phyloP scores from a whole-genome alignment of 2,329 filamentous ascomycete genomes.

The Diplodia corticola region DNA sequence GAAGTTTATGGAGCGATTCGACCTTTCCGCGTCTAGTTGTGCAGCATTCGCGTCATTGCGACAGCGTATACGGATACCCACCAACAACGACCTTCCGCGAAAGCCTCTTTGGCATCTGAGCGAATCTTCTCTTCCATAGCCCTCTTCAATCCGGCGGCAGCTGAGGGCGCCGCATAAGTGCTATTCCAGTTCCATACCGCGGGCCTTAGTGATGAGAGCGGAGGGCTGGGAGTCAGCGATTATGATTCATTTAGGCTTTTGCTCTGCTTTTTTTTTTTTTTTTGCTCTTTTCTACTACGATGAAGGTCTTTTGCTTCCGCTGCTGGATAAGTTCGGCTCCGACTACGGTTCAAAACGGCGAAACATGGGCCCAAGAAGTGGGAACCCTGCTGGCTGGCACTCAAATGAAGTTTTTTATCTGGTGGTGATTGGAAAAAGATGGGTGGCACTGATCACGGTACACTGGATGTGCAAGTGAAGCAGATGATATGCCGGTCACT shows the following conservation, averaged over 20 bases:
- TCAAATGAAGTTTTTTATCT: slow-evolving; percentile 9
- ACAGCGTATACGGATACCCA: slow-evolving; percentile 11
- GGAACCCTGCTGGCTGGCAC: slow-evolving; percentile 8
- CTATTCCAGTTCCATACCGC: neutral
- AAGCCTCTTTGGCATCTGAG: slow-evolving; percentile 4
- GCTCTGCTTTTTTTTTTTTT: neutral
- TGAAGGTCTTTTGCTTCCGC: neutral
- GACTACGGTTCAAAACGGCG: slow-evolving; percentile 1
- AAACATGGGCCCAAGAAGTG: neutral
- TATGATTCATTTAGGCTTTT: slow-evolving; percentile 7
- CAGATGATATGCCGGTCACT: neutral
- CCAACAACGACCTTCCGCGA: slow-evolving; percentile 1
- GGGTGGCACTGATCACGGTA: slow-evolving; percentile 3
- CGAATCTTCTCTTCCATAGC: neutral
- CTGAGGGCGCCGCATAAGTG: neutral
- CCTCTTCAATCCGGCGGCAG: neutral
- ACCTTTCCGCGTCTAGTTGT: slow-evolving; percentile 12
- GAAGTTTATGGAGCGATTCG: slow-evolving; percentile 18
- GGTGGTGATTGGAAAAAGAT: slow-evolving; percentile 7
- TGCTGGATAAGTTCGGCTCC: slow-evolving; percentile 12
- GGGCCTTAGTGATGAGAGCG: neutral
- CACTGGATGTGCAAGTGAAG: slow-evolving; percentile 3
- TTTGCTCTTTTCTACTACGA: neutral
- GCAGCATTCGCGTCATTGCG: slow-evolving; percentile 15
- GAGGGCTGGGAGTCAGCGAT: neutral